These are phyloP conservation scores for Trypanosoma brucei DNA, from an alignment of 208 protist genomes.

Conservation along the genomic window DNA sequence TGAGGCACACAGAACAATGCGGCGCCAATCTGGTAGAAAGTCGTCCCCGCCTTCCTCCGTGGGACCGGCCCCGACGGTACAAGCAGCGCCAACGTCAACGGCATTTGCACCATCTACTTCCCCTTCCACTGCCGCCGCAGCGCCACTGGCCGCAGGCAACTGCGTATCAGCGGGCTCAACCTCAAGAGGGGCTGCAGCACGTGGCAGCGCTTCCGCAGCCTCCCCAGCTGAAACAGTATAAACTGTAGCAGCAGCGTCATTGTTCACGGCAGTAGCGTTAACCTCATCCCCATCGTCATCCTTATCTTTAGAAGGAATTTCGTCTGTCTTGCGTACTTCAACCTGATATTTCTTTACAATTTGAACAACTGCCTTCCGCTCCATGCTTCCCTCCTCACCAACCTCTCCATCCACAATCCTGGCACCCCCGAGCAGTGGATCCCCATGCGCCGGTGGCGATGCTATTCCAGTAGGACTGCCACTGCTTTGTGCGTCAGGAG, in stretches of 20 bases:
- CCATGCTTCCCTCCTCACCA: not conserved
- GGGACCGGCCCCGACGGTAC: no score
- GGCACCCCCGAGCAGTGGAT: not conserved
- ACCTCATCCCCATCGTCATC: not conserved
- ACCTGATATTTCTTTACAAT: conserved; percentile 5
- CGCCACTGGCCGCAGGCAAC: no score
- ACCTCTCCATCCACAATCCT: not conserved
- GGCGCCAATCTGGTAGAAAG: not conserved
- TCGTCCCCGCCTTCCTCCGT: not conserved
- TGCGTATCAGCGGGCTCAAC: no score
- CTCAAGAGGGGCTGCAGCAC: no score
- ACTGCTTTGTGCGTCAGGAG: not conserved
- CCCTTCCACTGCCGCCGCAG: no score
- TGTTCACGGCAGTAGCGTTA: not conserved
- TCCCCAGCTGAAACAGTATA: no score
- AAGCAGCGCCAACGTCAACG: no score
- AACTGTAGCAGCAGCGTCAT: not conserved
- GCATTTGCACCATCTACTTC: no score
- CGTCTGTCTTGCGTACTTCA: not conserved
- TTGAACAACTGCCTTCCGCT: not conserved
- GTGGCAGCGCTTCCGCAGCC: no score
- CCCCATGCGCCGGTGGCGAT: not conserved
- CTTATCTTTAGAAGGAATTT: conserved; percentile 1
- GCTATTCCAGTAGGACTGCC: not conserved
- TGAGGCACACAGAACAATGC: not conserved